phyloP scores from a whole-genome alignment of 2,329 filamentous ascomycete species.

The Aaosphaeria pasadenensis region DNA sequence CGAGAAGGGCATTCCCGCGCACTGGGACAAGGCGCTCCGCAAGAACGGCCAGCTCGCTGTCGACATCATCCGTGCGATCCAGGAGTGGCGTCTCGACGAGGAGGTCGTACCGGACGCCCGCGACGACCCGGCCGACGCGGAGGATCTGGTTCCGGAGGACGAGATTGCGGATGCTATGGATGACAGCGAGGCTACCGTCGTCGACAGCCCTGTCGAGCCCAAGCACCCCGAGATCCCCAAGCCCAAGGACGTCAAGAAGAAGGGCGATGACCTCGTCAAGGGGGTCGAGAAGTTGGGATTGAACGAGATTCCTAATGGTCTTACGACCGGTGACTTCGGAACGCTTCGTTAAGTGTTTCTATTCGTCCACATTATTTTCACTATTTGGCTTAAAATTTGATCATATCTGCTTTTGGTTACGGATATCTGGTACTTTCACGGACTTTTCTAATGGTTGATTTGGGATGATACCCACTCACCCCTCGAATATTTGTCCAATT shows the following conservation, averaged over 20 bases:
- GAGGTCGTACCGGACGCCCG: constrained; percentile 50
- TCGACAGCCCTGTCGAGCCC: constrained; percentile 18
- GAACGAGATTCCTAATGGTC: constrained; percentile 26
- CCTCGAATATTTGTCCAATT: too few species aligned
- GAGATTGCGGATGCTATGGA: constrained; percentile 25
- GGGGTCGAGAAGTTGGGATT: constrained; percentile 26
- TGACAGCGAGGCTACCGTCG: constrained; percentile 26
- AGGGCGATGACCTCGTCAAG: constrained; percentile 15
- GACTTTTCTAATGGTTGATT: too few species aligned
- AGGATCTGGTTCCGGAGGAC: constrained; percentile 34
- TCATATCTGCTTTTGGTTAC: too few species aligned
- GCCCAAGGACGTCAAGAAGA: constrained; percentile 6
- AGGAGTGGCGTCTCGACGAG: constrained; percentile 53
- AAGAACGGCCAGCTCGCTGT: constrained; percentile 56
- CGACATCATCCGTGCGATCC: constrained; percentile 53
- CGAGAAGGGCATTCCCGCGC: constrained; percentile 48
- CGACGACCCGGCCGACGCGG: constrained; percentile 40
- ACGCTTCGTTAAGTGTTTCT: constrained; percentile 10
- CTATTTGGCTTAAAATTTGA: too few species aligned
- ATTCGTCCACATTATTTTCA: too few species aligned
- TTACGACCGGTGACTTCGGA: constrained; percentile 27
- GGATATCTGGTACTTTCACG: too few species aligned
- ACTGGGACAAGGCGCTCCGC: constrained; percentile 55
- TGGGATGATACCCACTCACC: too few species aligned
- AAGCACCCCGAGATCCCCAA: neutral